Evolutionary conservation across 495 filamentous ascomycete genomes (phyloP).

Genomic region (Penicillium argentinense): DNA sequence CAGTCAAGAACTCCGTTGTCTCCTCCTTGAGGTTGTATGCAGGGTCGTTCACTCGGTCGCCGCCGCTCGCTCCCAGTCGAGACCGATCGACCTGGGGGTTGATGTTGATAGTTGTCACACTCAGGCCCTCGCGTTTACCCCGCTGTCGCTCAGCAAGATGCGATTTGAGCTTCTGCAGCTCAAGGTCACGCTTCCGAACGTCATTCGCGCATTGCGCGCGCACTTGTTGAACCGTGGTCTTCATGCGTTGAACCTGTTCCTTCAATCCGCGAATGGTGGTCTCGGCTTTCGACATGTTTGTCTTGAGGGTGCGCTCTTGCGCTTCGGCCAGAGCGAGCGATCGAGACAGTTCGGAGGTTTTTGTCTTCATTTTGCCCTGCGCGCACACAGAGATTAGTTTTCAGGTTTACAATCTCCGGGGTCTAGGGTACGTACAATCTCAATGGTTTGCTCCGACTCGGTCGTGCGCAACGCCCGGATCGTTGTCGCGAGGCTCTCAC

Average conservation of each 20-base stretch:
- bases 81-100: constrained; percentile 39
- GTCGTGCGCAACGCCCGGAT: constrained; percentile 71
- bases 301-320: constrained; percentile 65
- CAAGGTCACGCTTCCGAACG: constrained; percentile 83
- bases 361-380: constrained; percentile 64
- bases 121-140: constrained; percentile 49
- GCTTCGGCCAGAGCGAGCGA: constrained; percentile 73
- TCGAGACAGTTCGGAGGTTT: constrained; percentile 68
- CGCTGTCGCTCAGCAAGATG: constrained; percentile 63
- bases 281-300: constrained; percentile 71
- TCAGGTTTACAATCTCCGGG: background rate
- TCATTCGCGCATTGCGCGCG: constrained; percentile 87
- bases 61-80: constrained; percentile 27
- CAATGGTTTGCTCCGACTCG: constrained; percentile 65
- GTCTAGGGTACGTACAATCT: constrained; percentile 41
- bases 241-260: constrained; percentile 77
- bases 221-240: constrained; percentile 75
- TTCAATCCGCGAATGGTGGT: constrained; percentile 64
- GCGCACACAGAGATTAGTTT: constrained; percentile 1
- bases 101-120: constrained; percentile 51
- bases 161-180: constrained; percentile 84
- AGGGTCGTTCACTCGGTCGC: constrained; percentile 53
- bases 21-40: constrained; percentile 78
- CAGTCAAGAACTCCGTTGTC: constrained; percentile 88
- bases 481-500: constrained; percentile 75